These are phyloP conservation scores for Tuber borchii DNA, from an alignment of 495 filamentous ascomycete species.

Conservation along the genomic window DNA sequence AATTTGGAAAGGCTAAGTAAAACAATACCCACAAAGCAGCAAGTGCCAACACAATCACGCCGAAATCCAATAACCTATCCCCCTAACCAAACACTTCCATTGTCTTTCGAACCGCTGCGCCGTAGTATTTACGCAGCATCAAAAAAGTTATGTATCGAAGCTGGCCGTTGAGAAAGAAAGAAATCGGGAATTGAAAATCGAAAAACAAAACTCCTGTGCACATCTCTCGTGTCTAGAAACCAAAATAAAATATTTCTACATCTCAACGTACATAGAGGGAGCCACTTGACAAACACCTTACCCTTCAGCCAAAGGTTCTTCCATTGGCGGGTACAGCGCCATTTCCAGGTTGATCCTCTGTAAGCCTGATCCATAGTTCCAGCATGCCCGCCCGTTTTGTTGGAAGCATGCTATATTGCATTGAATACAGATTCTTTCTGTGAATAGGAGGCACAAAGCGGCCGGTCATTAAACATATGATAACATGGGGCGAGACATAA, in stretches of 20 bases:
- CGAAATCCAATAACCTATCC: neutral
- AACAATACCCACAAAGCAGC: neutral
- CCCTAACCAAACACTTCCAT: neutral
- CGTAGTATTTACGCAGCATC: neutral
- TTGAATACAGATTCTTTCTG: constrained; percentile 85
- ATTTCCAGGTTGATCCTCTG: constrained; percentile 43
- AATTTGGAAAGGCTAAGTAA: neutral
- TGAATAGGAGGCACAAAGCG: constrained; percentile 87
- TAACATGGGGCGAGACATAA: constrained; percentile 80
- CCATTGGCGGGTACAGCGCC: neutral
- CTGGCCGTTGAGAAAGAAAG: neutral
- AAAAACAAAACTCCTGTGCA: neutral
- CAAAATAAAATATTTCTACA: neutral
- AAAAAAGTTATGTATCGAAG: neutral
- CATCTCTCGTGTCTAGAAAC: neutral
- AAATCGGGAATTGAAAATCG: neutral
- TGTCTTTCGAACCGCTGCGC: neutral
- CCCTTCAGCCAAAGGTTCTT: neutral
- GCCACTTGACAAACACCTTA: neutral
- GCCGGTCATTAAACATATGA: constrained; percentile 80
- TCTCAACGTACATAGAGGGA: neutral
- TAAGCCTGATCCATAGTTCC: constrained; percentile 79
- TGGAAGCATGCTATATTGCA: constrained; percentile 98
- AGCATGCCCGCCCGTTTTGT: constrained; percentile 66
- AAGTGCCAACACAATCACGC: neutral